Base-by-base conservation (phyloP, 805 yeast species). In the Ogataea kodamae region DNA sequence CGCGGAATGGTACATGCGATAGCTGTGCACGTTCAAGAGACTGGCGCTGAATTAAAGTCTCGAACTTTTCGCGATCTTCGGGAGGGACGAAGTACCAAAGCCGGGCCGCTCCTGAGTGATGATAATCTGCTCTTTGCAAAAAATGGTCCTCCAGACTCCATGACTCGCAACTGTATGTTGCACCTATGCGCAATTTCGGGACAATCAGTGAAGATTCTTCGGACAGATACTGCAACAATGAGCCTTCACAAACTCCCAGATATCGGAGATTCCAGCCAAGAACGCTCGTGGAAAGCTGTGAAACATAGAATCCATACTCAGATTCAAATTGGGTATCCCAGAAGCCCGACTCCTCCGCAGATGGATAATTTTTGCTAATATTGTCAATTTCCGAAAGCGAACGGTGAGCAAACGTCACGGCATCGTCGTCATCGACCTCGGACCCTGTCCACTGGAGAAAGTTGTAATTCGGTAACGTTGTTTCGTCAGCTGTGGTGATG, bases 71-170 rank as follows among this genome's bases (percentile, higher is more conserved):
- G 33, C 68, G 67, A 32, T 74, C 74, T 46, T 63, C 61, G 10
- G 78, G 80, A 0, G 81, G 72, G n/a, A 81, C 65, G 35, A 78
- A 68, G 41, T 75, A 78, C 84, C 86, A 78, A 12, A 72, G 48
- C 48, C 70, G 73, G 9, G 64, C 48, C 5, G 72, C 71, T 2
- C 88, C 89, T 30, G 64, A 44, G 42, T 75, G 76, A 28, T 68
- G 73, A 41, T 68, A 79, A 48, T 74, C 76, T 18, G 69, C 58
- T 8, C 62, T 49, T 26, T 76, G 75, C 3, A 80, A 53, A 52
- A 72, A 74, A 40, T 75, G 81, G 43, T 81, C 88, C 44, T 75
- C 83, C 34, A 68, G 54, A 13, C 57, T 54, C 86, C 86, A 81
- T 26, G 73, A 65, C 32, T 70, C 69, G 2, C 72, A 57, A 30